Conservation (phyloP, 2,329 filamentous ascomycete genomes). For the Ophiostoma triangulosporum region DNA sequence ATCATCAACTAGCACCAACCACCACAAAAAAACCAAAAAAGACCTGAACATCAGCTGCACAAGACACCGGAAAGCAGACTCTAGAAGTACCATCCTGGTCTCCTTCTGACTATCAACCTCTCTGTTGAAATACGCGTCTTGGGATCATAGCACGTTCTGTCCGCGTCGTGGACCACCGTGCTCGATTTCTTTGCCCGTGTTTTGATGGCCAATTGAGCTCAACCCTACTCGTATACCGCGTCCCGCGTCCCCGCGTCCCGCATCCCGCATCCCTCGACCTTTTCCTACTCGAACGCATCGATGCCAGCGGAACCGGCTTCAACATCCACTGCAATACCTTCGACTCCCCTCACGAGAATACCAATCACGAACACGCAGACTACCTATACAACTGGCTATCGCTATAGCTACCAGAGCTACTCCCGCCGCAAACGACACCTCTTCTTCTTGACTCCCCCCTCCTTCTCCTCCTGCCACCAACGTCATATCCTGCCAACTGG, state of each 20-base stretch:
- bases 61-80: background rate
- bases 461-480: background rate
- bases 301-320: conserved; percentile 13
- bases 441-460: background rate
- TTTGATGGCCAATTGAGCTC: conserved; percentile 8
- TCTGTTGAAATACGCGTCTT: background rate
- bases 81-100: background rate
- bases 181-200: background rate
- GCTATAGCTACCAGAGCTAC: background rate
- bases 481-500: background rate
- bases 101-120: background rate
- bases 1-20: background rate
- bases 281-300: conserved; percentile 6
- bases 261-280: background rate
- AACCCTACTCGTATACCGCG: background rate
- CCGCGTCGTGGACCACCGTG: background rate
- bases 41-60: background rate
- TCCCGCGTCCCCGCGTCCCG: background rate
- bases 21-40: background rate
- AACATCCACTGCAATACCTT: conserved; percentile 7
- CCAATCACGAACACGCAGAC: background rate
- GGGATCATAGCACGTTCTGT: background rate
- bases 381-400: background rate
- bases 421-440: background rate
- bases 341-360: background rate